Conservation (phyloP, 345 rosid species). For the Eucalyptus cladocalyx region DNA sequence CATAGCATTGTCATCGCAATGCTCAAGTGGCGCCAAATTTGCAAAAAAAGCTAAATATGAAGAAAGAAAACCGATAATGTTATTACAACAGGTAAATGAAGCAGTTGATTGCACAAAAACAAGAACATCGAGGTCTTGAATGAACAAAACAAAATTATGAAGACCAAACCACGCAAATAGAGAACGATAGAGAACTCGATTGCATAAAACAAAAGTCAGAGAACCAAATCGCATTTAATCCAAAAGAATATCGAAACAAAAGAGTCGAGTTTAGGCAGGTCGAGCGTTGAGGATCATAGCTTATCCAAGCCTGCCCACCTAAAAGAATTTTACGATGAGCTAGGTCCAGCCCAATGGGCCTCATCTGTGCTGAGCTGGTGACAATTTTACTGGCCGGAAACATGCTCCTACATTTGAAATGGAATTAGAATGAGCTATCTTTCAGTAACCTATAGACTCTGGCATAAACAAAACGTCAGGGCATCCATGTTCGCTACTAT, state of each 20-base stretch:
- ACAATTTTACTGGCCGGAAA: neutral
- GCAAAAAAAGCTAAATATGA: neutral
- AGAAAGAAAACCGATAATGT: neutral
- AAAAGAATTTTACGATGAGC: neutral
- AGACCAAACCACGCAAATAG: accelerated
- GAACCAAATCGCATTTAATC: neutral
- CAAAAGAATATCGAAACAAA: neutral
- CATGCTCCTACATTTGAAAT: neutral
- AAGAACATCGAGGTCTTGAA: neutral
- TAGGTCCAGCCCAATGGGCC: neutral
- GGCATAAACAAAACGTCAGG: neutral
- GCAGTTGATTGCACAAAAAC: neutral
- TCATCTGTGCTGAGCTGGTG: neutral
- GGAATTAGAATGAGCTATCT: neutral
- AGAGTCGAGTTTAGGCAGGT: neutral
- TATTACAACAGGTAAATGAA: neutral
- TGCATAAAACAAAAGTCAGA: neutral
- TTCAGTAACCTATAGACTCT: neutral
- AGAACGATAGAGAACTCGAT: neutral
- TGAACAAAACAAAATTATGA: neutral
- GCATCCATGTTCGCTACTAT: neutral
- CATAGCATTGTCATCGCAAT: neutral
- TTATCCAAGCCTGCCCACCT: neutral
- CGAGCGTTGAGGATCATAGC: neutral
- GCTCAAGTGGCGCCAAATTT: neutral